A percentile compares a stretch with the other conserved stretches of the same genome.
Conservation (phyloP, 495 filamentous ascomycete genomes). For the Friedmanniomyces endolithicus region DNA sequence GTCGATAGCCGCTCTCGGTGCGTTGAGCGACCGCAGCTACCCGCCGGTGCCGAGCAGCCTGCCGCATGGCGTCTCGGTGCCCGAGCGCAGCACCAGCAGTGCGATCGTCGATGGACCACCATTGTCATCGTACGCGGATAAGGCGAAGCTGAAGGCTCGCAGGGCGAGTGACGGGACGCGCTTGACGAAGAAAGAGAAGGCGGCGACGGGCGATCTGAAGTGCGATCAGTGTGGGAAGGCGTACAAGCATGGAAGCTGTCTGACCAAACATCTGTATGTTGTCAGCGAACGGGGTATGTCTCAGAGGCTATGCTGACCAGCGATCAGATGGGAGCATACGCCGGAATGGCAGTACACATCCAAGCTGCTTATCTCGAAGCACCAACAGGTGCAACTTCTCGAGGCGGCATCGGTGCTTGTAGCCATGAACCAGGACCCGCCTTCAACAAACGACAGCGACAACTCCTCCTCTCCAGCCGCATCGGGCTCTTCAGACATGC, state of each 20-base stretch:
- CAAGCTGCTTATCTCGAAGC: constrained; percentile 96
- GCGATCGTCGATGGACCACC: constrained; percentile 38
- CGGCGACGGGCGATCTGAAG: constrained; percentile 68
- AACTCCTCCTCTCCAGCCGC: constrained; percentile 70
- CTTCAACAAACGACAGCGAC: constrained; percentile 57
- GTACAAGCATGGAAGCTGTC: constrained; percentile 99
- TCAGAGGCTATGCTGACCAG: not conserved
- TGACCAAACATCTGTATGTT: constrained; percentile 99
- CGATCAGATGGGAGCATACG: constrained; percentile 92
- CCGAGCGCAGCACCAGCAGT: constrained; percentile 21
- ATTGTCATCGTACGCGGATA: constrained; percentile 25
- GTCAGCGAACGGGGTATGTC: constrained; percentile 26
- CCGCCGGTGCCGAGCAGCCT: constrained; percentile 30
- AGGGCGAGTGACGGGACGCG: constrained; percentile 80
- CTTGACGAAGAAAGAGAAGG: constrained; percentile 59
- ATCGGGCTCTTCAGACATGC: constrained; percentile 63
- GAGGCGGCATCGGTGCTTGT: constrained; percentile 93
- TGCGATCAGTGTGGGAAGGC: constrained; percentile 98
- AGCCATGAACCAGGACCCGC: constrained; percentile 66
- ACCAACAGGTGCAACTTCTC: constrained; percentile 95
- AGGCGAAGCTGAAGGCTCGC: constrained; percentile 56
- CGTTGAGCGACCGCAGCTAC: constrained; percentile 20
- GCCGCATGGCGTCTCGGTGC: constrained; percentile 24
- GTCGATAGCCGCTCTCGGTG: constrained; percentile 23
- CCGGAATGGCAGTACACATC: constrained; percentile 96